Evolutionary conservation across 2,329 filamentous ascomycete species (phyloP), one percentile per base, ranked within the genome.

Genomic region (Chalara sp.): DNA sequence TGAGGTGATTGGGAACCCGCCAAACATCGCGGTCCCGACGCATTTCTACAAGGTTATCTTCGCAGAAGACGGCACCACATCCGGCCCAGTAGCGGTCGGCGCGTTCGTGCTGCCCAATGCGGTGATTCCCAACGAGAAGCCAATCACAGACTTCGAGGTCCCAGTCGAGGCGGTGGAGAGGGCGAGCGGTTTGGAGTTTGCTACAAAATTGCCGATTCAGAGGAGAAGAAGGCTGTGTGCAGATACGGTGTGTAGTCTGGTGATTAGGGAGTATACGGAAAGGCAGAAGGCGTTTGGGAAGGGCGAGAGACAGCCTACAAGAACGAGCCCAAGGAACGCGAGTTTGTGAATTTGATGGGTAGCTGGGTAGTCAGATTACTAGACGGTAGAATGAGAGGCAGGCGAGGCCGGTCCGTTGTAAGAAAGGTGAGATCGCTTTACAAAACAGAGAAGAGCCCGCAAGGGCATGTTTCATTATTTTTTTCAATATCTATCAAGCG

Each of bases 11-110:
- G 93, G 93, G 39, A 86, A 78, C 66, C 93, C 93, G 58, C 92
- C 93, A 6, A 95, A 90, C 63, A 87, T 99, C 50, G 91, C 93
- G 30, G 93, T 99, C 48, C 93, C 93, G 3, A 99, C 93, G 28
- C 93, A 99, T 70, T 99, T 99, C 73, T 99, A 96, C 80, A 99
- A 99, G 75, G 89, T 99, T 64, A 93, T 99, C 61, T 95, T 93
- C 64, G 93, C 89, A 30, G 93, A 99, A 72, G 89, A 96, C 63
- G 87, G 86, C 4, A 72, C 70, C 1, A 69, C 65, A 7, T 76
- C 76, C 30, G 87, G 88, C 13, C 85, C 85, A 56, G 93, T 99
- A 33, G 89, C 90, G 32, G 73, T 99, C 35, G 93, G 89, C 44
- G 93, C 93, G 6, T 99, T 99, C 64, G 92, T 99, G 48, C 76